A percentile compares a stretch with the other conserved stretches of the same genome.
These are phyloP conservation scores for Coprinopsis marcescibilis DNA, from an alignment of 768 basidiomycete genomes.

Conservation along the genomic window DNA sequence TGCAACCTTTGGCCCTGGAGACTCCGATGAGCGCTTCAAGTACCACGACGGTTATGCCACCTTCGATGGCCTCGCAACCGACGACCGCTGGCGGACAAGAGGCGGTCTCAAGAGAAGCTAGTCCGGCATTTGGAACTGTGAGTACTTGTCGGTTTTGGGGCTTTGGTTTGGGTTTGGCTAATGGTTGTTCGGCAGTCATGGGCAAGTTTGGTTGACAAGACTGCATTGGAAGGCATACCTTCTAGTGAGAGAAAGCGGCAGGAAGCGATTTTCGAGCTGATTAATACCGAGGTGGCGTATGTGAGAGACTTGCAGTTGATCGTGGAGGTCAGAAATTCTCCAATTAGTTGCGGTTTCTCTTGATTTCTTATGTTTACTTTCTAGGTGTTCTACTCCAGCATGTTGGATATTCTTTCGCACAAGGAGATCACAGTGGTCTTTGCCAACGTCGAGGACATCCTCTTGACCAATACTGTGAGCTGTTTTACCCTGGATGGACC, in stretches of 20 bases:
- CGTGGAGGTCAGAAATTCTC: constrained; percentile 58
- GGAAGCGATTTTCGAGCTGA: constrained; percentile 96
- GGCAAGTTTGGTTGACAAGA: constrained; percentile 86
- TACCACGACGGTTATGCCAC: background rate
- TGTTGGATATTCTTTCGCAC: constrained; percentile 64
- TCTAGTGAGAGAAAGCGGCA: constrained; percentile 77
- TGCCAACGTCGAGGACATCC: constrained; percentile 89
- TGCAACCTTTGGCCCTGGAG: background rate
- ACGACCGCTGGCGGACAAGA: constrained; percentile 11
- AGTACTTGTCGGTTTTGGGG: constrained; percentile 12
- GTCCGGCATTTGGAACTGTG: constrained; percentile 69
- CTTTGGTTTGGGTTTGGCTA: background rate
- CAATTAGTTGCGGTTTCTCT: background rate
- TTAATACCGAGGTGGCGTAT: constrained; percentile 84
- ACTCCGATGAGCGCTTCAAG: constrained; percentile 16
- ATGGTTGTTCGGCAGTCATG: constrained; percentile 54
- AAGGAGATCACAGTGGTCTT: constrained; percentile 83
- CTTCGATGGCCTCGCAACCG: background rate
- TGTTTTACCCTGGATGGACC: background rate
- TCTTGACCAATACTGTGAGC: constrained; percentile 80
- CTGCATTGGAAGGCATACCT: constrained; percentile 77
- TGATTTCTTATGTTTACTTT: background rate
- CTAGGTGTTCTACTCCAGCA: constrained; percentile 80
- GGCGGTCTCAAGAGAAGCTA: constrained; percentile 36
- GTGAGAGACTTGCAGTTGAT: constrained; percentile 89